phyloP scores from a whole-genome alignment of 1,139 yeast species.

The Suhomyces choctaworum region DNA sequence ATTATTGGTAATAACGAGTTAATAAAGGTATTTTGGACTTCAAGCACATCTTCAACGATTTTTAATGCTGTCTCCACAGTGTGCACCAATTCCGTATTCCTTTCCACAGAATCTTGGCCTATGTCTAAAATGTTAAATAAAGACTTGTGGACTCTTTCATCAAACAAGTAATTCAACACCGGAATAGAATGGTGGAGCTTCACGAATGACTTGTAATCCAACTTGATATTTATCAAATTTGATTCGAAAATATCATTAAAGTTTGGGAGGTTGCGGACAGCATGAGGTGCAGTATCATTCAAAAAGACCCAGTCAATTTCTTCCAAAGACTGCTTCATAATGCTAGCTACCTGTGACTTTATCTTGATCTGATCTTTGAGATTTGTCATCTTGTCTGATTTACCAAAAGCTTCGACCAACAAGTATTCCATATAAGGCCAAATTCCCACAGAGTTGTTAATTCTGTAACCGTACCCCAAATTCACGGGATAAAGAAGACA shows the following conservation, averaged over 20 bases:
- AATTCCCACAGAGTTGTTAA: conserved; percentile 54
- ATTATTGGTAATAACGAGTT: conserved; percentile 30
- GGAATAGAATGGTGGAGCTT: conserved; percentile 71
- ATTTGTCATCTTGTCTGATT: conserved; percentile 29
- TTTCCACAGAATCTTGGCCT: conserved; percentile 58
- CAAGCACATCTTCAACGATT: conserved; percentile 51
- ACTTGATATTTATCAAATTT: conserved; percentile 21
- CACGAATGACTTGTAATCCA: conserved; percentile 37
- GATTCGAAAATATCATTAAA: conserved; percentile 48
- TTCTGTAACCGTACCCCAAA: conserved; percentile 61
- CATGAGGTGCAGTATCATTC: conserved; percentile 37
- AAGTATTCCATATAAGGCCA: conserved; percentile 82
- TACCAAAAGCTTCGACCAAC: conserved; percentile 62
- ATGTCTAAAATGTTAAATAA: conserved; percentile 52
- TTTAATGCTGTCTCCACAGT: conserved; percentile 35
- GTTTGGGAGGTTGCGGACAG: conserved; percentile 25
- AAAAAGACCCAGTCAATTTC: conserved; percentile 67
- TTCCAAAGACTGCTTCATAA: conserved; percentile 53
- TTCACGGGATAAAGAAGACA: conserved; percentile 60
- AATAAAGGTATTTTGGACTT: conserved; percentile 49
- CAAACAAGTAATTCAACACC: conserved; percentile 60
- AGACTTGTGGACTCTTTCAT: conserved; percentile 54
- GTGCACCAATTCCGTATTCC: conserved; percentile 22
- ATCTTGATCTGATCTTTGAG: conserved; percentile 47
- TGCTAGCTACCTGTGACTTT: conserved; percentile 53